Evolutionary conservation across 441 rosid species (phyloP).

Genomic region (Biscutella laevigata): DNA sequence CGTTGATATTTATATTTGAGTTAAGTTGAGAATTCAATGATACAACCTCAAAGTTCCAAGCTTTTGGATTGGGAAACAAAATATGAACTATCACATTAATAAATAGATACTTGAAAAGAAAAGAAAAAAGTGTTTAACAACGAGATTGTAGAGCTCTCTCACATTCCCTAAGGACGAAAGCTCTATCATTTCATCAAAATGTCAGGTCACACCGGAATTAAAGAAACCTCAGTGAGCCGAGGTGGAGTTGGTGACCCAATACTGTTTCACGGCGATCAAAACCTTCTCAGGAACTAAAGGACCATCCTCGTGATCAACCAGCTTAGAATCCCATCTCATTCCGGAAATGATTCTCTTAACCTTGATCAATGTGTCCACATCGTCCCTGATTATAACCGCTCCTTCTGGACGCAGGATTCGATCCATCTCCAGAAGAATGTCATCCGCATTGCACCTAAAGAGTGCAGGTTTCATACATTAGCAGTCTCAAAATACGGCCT

Average conservation of each 20-base stretch:
- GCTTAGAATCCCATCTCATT: conserved; percentile 66
- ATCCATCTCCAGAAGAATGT: conserved; percentile 73
- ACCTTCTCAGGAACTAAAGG: conserved; percentile 60
- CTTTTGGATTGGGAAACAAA: conserved; percentile 13
- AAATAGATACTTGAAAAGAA: conserved; percentile 14
- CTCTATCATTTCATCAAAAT: conserved; percentile 24
- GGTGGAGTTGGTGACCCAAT: conserved; percentile 71
- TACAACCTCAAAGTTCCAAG: conserved; percentile 22
- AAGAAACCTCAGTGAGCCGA: conserved; percentile 34
- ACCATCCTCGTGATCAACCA: conserved; percentile 77
- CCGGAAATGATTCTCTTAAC: conserved; percentile 52
- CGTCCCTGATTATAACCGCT: conserved; percentile 56
- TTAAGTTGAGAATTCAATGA: conserved; percentile 14
- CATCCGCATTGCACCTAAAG: conserved; percentile 49
- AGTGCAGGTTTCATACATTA: neutral
- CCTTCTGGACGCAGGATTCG: conserved; percentile 73
- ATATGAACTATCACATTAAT: conserved; percentile 16
- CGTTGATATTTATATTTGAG: neutral
- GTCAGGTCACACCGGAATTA: conserved; percentile 14
- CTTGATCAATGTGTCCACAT: conserved; percentile 51
- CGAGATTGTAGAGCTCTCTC: no score
- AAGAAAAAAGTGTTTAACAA: conserved; percentile 18
- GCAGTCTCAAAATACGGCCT: no score
- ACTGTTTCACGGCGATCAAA: conserved; percentile 61
- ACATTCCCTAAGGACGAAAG: no score